Evolutionary conservation across 2,329 filamentous ascomycete genomes (phyloP), one percentile per base, ranked within the genome.

Genomic region (Tolypocladium amazonense): DNA sequence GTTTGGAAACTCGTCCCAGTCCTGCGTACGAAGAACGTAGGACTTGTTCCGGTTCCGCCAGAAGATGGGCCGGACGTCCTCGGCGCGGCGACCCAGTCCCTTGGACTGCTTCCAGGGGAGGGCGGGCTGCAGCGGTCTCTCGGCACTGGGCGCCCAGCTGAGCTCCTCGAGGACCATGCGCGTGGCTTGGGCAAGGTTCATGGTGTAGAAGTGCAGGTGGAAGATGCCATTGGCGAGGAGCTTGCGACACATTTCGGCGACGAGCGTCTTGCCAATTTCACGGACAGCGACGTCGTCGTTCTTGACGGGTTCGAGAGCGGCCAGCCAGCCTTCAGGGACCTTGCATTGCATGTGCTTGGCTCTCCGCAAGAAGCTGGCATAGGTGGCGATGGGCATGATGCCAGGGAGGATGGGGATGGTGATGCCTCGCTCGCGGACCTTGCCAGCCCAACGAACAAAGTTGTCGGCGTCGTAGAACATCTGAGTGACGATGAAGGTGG

Each of bases 401-500:
- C 91, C 92, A 3, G 89, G 89, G 56, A 95, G 83, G 65, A 96
- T 94, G 20, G 90, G 90, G 38, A 94, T 80, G 33, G 78, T 87
- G 70, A 99, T 93, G 56, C 94, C 94, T 69, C 85, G 87, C 58
- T 87, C 90, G 56, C 92, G 88, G 61, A 93, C 92, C 72, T 90
- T 94, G 66, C 84, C 80, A 43, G 95, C 89, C 94, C 94, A 99
- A 58, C 87, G 83, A 58, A 97, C 76, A 75, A 99, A 99, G 71
- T 94, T 93, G 69, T 99, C 93, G 56, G 86, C 92, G 70, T 99
- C 93, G 79, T 99, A 99, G 77, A 97, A 97, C 94, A 99, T 99
- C 77, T 99, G 94, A 0, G 94, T 97, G 58, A 99, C 90, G 64
- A 99, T 89, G 72, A 97, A 99, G 8, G 89, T 88, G 63, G 88